These are phyloP conservation scores for Tolypocladium nubicola DNA, from an alignment of 2,329 filamentous ascomycete species.

Conservation along the genomic window DNA sequence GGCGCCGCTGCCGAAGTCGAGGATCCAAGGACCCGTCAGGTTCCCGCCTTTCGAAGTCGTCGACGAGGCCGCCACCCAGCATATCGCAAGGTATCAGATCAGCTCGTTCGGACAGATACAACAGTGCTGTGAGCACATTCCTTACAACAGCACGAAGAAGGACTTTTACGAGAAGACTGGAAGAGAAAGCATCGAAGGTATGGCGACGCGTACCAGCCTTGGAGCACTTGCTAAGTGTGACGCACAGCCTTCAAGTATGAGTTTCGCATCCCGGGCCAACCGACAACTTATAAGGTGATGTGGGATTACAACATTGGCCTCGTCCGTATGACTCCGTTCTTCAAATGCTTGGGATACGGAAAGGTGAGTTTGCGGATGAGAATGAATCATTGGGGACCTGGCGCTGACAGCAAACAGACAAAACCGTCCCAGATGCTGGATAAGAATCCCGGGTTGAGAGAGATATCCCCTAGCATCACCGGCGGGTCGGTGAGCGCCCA, in stretches of 20 bases:
- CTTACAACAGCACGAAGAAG: constrained; percentile 92
- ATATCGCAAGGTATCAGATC: constrained; percentile 55
- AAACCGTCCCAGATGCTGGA: constrained; percentile 75
- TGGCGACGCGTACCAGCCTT: constrained; percentile 4
- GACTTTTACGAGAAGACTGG: constrained; percentile 79
- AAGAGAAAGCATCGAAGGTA: constrained; percentile 81
- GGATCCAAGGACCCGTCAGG: constrained; percentile 56
- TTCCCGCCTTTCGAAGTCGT: constrained; percentile 65
- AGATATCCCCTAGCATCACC: constrained; percentile 92
- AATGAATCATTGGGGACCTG: background rate
- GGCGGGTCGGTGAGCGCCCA: constrained; percentile 84
- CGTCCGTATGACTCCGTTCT: constrained; percentile 87
- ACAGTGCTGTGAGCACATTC: constrained; percentile 63
- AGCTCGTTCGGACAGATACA: constrained; percentile 53
- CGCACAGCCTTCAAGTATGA: constrained; percentile 69
- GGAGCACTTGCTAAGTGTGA: background rate
- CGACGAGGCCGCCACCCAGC: constrained; percentile 42
- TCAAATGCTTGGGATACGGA: constrained; percentile 78
- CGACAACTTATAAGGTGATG: constrained; percentile 65
- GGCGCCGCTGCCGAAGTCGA: constrained; percentile 36
- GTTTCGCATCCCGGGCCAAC: constrained; percentile 60
- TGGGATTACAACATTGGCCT: constrained; percentile 97
- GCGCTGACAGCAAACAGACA: constrained; percentile 46
- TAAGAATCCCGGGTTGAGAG: constrained; percentile 68
- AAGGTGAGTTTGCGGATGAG: constrained; percentile 51